Evolutionary conservation across 139 green algal species (phyloP).

Genomic region (Zygnema cylindricum): DNA sequence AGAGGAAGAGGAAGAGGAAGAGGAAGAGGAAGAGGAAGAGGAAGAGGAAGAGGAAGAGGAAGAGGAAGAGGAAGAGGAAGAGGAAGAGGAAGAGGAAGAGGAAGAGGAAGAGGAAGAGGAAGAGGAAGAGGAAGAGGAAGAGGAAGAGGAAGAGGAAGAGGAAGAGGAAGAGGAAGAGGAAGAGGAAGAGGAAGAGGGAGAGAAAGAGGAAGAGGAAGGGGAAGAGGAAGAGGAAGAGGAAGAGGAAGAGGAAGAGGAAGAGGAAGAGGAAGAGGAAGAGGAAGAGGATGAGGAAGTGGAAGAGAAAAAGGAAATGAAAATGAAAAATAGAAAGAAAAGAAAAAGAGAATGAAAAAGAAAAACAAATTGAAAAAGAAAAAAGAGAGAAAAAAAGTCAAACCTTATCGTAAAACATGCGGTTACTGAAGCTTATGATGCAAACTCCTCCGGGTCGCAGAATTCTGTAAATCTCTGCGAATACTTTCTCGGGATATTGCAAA

Average conservation of each 20-base stretch:
- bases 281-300: too few relatives aligned
- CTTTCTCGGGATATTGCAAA: conserved; percentile 80
- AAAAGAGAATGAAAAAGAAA: too few relatives aligned
- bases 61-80: not conserved
- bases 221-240: not conserved
- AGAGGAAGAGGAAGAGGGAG: not conserved
- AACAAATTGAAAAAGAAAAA: not conserved
- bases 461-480: conserved; percentile 86
- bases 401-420: conserved; percentile 87
- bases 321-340: not conserved
- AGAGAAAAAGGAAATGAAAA: conserved; percentile 10
- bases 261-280: not conserved
- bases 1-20: not conserved
- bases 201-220: not conserved
- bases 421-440: conserved; percentile 83
- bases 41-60: not conserved
- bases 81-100: conserved; percentile 15
- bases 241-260: not conserved
- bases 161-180: not conserved
- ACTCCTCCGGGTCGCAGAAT: conserved; percentile 87
- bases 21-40: not conserved
- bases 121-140: not conserved
- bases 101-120: not conserved
- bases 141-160: not conserved
- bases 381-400: too few relatives aligned